These are phyloP conservation scores for Fraxinus sp. DNA, from an alignment of 305 asterid genomes.

Conservation along the genomic window DNA sequence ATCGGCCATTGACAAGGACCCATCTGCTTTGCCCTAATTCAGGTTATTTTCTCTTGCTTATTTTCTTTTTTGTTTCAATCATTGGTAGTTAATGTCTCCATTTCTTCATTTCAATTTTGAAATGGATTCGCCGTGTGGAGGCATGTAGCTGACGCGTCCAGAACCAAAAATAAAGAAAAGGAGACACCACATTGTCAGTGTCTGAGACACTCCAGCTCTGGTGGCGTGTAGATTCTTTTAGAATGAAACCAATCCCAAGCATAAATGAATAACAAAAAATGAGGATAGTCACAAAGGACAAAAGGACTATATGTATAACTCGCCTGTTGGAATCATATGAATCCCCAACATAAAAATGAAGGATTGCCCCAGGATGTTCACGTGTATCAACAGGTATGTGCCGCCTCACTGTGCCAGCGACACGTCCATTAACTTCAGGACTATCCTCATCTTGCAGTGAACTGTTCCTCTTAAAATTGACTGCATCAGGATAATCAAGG, in stretches of 20 bases:
- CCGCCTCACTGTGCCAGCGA: constrained; percentile 95
- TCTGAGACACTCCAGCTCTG: not conserved
- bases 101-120: not conserved
- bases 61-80: not conserved
- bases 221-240: not conserved
- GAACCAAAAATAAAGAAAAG: not conserved
- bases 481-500: constrained; percentile 42
- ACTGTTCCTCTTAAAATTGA: constrained; percentile 56
- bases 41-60: not conserved
- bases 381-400: constrained; percentile 90
- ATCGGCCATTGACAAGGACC: not conserved
- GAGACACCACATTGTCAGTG: not conserved
- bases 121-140: not conserved
- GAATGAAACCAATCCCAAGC: not conserved
- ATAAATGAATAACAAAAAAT: not conserved
- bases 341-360: constrained; percentile 93
- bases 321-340: constrained; percentile 76
- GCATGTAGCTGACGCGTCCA: not conserved
- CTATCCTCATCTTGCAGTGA: constrained; percentile 71
- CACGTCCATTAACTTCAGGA: constrained; percentile 74
- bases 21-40: not conserved
- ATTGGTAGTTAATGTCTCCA: not conserved
- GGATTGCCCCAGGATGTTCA: constrained; percentile 84
- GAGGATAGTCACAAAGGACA: not conserved
- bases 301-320: constrained; percentile 15